Base-by-base conservation (phyloP, 495 filamentous ascomycete genomes). In the Rhizodiscina lignyota region DNA sequence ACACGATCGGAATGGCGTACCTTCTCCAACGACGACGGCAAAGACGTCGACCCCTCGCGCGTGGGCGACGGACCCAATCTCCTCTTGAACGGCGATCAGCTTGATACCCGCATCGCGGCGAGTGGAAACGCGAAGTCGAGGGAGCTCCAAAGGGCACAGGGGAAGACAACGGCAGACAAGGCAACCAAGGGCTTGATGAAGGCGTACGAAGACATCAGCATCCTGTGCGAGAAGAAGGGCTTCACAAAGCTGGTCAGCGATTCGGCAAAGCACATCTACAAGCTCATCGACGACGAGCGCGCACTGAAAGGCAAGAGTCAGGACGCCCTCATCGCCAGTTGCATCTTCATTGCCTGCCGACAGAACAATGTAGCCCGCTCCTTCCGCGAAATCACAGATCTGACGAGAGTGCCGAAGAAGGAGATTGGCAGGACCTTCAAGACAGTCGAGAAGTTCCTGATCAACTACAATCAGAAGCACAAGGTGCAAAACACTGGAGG, bases 361-460 rank as follows among this genome's bases (percentile, higher is more conserved):
- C 83, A 93, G 56, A 78, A 76, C 49, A 70, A 74, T 43, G 79
- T 84, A 15, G 78, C 79, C 2, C 76, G 91, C 34, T 93, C 83
- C 1, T 97, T 96, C 62, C 75, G 76, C 18, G 91, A 96, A 55
- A 82, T 97, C 45, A 87, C 78, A 53, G 70, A 77, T 29, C 60
- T 94, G 55, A 96, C 89, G 28, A 89, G 87, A 47, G 87, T 96
- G 10, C 73, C 79, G 18, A 91, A 94, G 60, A 94, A 94, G 60
- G 91, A 96, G 51, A 94, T 96, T 44, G 91, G 91, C 16, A 66
- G 87, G 30, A 84, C 87, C 22, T 97, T 96, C 67, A 97, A 97
- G 61, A 62, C 67, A 37, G 58, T 94, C 22, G 84, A 94, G 62
- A 75, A 80, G 54, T 92, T 92, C 61, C 74, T 94, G 49, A 32